A percentile compares a stretch with the other conserved stretches of the same genome.
Evolutionary conservation across 2,329 filamentous ascomycete genomes (phyloP).

Genomic region (Aspergillus udagawae): DNA sequence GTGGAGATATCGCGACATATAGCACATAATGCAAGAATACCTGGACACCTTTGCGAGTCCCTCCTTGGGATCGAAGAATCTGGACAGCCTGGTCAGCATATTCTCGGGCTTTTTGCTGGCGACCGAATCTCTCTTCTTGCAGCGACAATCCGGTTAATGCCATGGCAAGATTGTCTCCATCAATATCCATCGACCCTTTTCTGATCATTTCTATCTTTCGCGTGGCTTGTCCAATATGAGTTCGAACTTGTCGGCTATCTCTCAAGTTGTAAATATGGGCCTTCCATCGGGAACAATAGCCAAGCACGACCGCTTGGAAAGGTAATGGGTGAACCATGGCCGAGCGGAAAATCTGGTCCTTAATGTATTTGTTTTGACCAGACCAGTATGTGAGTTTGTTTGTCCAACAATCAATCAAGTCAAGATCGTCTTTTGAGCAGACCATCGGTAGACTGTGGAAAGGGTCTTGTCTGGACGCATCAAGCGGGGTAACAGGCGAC

Average conservation of each 20-base stretch:
- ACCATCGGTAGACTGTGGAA: conserved; percentile 27
- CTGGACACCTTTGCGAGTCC: conserved; percentile 20
- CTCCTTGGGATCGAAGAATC: conserved; percentile 27
- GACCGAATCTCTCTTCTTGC: conserved; percentile 38
- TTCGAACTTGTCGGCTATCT: conserved; percentile 23
- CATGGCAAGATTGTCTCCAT: conserved; percentile 29
- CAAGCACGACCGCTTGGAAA: conserved; percentile 35
- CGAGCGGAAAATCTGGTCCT: conserved; percentile 32
- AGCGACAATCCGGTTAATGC: conserved; percentile 34
- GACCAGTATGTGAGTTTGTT: conserved; percentile 40
- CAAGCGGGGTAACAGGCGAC: conserved; percentile 24
- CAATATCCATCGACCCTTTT: conserved; percentile 16
- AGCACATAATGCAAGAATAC: conserved; percentile 34
- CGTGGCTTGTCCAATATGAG: conserved; percentile 24
- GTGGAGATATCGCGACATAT: conserved; percentile 25
- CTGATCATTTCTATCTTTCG: conserved; percentile 27
- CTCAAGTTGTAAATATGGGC: conserved; percentile 21
- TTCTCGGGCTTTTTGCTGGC: conserved; percentile 20
- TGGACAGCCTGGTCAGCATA: conserved; percentile 31
- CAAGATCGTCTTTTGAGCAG: conserved; percentile 24
- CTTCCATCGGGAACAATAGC: conserved; percentile 37
- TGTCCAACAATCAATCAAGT: conserved; percentile 34
- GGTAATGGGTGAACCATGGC: conserved; percentile 32
- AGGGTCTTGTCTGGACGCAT: conserved; percentile 30
- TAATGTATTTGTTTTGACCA: conserved; percentile 36